These are phyloP conservation scores for Hymenotorrendiella dingleyae DNA, from an alignment of 2,329 filamentous ascomycete genomes.

Conservation along the genomic window DNA sequence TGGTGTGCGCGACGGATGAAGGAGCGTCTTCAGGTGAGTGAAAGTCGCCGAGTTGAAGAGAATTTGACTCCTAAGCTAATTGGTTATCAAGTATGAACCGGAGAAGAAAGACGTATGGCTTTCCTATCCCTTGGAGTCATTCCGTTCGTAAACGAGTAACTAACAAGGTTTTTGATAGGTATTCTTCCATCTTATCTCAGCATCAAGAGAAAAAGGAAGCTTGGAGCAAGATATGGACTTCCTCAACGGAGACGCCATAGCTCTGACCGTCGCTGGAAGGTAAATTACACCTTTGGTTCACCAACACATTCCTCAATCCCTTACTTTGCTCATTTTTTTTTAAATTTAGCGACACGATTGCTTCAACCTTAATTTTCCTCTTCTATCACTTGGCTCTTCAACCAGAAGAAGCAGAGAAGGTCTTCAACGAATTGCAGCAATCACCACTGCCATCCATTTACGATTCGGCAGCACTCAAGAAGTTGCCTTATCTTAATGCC, in stretches of 20 bases:
- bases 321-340: neutral
- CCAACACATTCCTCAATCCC: neutral
- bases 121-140: no score
- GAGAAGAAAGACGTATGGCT: no score
- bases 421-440: neutral
- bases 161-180: no score
- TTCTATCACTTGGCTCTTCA: neutral
- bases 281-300: neutral
- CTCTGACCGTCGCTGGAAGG: neutral
- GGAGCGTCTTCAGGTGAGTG: neutral
- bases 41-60: neutral
- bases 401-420: neutral
- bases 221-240: neutral
- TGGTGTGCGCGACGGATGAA: neutral
- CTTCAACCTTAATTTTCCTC: neutral
- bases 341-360: neutral
- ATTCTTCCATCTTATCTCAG: neutral
- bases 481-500: constrained; percentile 28
- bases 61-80: neutral
- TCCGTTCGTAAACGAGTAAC: no score
- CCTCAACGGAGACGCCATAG: neutral
- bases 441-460: neutral
- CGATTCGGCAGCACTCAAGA: neutral
- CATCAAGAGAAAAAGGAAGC: neutral
- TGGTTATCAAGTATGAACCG: no score